Conservation (phyloP, 805 yeast genomes). For the Hanseniaspora taiwanica region DNA sequence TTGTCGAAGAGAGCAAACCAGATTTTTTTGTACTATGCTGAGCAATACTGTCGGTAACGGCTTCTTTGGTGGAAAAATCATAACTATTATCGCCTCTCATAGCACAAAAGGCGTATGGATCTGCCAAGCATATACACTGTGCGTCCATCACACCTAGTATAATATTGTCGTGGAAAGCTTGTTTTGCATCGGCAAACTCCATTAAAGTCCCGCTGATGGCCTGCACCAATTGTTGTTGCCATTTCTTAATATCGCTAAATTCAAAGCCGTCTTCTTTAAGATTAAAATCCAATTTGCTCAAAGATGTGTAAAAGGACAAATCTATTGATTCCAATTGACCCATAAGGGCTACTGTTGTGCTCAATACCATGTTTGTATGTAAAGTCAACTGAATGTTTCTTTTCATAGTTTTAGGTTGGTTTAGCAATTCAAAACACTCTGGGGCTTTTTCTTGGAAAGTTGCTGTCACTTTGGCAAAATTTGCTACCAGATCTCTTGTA, state of each 20-base stretch:
- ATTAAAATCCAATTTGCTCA: constrained; percentile 12
- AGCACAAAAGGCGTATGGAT: constrained; percentile 61
- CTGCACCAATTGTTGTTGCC: constrained; percentile 3
- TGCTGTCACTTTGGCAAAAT: background rate
- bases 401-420: constrained; percentile 8
- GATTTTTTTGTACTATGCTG: no score
- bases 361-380: constrained; percentile 21
- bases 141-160: constrained; percentile 49
- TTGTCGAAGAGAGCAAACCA: no score
- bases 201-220: constrained; percentile 25
- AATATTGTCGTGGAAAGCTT: constrained; percentile 49
- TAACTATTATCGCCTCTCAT: constrained; percentile 36
- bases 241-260: constrained; percentile 3
- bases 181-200: constrained; percentile 69
- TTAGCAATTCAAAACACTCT: constrained; percentile 4
- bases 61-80: background rate
- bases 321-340: constrained; percentile 22
- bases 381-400: constrained; percentile 16
- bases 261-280: constrained; percentile 6
- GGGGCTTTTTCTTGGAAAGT: background rate
- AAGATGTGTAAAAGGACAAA: constrained; percentile 20
- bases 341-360: constrained; percentile 16
- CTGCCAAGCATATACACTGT: constrained; percentile 56
- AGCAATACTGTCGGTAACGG: no score
- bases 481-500: background rate